Percentiles rank a stretch among this genome's conserved stretches.
phyloP scores from a whole-genome alignment of 768 basidiomycete species.

The Hemileccinum impolitum region DNA sequence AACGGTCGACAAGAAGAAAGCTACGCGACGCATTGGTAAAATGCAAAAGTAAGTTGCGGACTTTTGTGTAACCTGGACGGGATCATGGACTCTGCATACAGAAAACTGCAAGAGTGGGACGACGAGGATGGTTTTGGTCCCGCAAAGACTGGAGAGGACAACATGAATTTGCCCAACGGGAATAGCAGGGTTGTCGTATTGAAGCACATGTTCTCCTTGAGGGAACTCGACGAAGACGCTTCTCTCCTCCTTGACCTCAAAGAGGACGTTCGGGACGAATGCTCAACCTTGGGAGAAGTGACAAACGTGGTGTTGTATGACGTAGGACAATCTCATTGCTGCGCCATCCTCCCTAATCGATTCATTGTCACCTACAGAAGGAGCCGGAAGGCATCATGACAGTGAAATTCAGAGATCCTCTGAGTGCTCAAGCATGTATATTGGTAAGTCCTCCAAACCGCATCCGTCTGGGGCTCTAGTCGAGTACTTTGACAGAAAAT shows the following conservation, averaged over 20 bases:
- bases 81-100: slow-evolving; percentile 29
- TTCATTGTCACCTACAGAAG: slow-evolving; percentile 48
- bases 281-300: slow-evolving; percentile 85
- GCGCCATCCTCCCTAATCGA: slow-evolving; percentile 1
- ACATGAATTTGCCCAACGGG: slow-evolving; percentile 42
- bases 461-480: neutral
- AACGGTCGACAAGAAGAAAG: slow-evolving; percentile 75
- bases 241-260: slow-evolving; percentile 88
- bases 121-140: slow-evolving; percentile 92
- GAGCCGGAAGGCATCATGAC: slow-evolving; percentile 95
- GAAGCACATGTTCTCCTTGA: slow-evolving; percentile 90
- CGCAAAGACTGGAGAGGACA: slow-evolving; percentile 53
- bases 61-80: neutral
- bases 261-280: slow-evolving; percentile 95
- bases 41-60: slow-evolving; percentile 68
- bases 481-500: slow-evolving; percentile 64
- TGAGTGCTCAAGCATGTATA: slow-evolving; percentile 93
- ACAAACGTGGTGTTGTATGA: slow-evolving; percentile 95
- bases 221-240: slow-evolving; percentile 83
- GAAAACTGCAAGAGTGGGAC: slow-evolving; percentile 92
- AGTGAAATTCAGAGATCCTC: slow-evolving; percentile 88
- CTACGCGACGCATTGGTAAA: slow-evolving; percentile 71
- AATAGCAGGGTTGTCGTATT: slow-evolving; percentile 84
- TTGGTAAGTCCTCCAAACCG: slow-evolving; percentile 48
- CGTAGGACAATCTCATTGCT: slow-evolving; percentile 46